These are phyloP conservation scores for Mariannaea elegans DNA, from an alignment of 2,329 filamentous ascomycete species.

Conservation along the genomic window DNA sequence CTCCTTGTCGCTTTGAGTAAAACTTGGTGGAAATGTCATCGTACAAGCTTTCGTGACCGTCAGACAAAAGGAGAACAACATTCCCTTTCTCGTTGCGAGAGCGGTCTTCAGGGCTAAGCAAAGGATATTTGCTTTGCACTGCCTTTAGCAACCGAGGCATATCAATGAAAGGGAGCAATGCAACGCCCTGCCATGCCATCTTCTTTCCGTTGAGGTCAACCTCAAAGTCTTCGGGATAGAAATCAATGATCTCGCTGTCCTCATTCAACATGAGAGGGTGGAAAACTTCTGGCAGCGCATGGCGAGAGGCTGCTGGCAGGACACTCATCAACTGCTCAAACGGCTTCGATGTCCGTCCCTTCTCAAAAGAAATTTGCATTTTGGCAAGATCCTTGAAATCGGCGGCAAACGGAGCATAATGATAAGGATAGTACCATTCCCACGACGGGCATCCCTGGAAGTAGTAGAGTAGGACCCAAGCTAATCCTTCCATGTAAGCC, in stretches of 20 bases:
- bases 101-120: conserved; percentile 79
- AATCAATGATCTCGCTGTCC: conserved; percentile 93
- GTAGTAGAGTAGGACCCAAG: conserved; percentile 96
- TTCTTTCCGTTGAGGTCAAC: conserved; percentile 98
- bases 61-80: conserved; percentile 85
- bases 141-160: conserved; percentile 85
- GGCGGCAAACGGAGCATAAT: conserved; percentile 96
- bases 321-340: conserved; percentile 99
- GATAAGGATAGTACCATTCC: conserved; percentile 99
- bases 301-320: conserved; percentile 89
- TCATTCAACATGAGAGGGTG: conserved; percentile 89
- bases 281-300: conserved; percentile 88
- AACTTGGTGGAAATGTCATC: conserved; percentile 85
- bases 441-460: conserved; percentile 98
- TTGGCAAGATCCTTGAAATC: conserved; percentile 88
- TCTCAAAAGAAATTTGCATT: conserved; percentile 82
- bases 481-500: conserved; percentile 93
- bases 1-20: conserved; percentile 87
- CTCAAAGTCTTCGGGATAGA: conserved; percentile 94
- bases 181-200: conserved; percentile 97
- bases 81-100: conserved; percentile 81
- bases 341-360: conserved; percentile 85
- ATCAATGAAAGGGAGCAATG: conserved; percentile 94
- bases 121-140: conserved; percentile 83
- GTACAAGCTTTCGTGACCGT: conserved; percentile 81